Percentiles rank a stretch among this genome's conserved stretches.
Evolutionary conservation across 179 eudicot species (phyloP).

Genomic region (Patellifolia procumbens): DNA sequence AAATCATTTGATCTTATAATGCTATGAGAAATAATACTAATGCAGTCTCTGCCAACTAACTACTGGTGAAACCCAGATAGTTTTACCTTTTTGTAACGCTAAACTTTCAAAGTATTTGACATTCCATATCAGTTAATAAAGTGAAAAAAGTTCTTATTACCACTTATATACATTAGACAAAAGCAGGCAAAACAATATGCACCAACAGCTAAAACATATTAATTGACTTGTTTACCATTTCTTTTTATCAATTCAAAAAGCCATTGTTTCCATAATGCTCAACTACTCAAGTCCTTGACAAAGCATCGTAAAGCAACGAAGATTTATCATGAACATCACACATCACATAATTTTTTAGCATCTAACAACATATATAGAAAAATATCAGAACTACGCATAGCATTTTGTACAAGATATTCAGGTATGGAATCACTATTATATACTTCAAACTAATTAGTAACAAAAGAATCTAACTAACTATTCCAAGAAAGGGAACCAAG

Average conservation of each 20-base stretch:
- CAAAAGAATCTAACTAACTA: not conserved
- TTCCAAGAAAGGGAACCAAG: not conserved
- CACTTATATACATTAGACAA: no score
- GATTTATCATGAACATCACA: not conserved
- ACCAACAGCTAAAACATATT: no score
- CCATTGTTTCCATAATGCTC: not conserved
- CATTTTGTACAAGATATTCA: not conserved
- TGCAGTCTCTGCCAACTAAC: not conserved
- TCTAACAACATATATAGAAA: not conserved
- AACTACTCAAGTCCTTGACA: no score
- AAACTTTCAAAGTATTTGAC: no score
- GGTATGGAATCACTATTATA: not conserved
- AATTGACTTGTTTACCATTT: no score
- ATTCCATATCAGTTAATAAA: not conserved
- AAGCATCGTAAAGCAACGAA: not conserved
- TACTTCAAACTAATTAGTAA: not conserved
- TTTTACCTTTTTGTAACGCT: not conserved
- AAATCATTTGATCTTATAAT: not conserved
- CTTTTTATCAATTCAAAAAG: not conserved
- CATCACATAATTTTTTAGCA: not conserved
- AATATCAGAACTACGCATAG: not conserved
- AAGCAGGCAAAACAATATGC: no score
- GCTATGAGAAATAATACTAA: not conserved
- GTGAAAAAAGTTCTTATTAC: not conserved
- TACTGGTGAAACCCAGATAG: not conserved